Conservation (phyloP, 805 yeast genomes). For the Nakazawaea populi region DNA sequence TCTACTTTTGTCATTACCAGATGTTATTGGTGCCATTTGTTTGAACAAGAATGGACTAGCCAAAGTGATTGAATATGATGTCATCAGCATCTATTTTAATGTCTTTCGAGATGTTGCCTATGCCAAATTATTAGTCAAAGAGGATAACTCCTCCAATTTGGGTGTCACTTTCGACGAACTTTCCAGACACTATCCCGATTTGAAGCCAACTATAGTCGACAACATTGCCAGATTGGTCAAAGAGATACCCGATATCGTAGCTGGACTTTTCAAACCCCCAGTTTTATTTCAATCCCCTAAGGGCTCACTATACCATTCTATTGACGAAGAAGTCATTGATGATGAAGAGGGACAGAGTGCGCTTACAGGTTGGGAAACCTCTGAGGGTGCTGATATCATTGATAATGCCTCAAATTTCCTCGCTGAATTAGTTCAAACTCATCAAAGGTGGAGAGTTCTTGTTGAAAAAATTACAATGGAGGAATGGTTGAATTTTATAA, state of each 20-base stretch:
- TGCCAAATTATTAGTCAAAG: conserved; percentile 48
- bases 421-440: conserved; percentile 46
- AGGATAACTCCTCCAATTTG: conserved; percentile 47
- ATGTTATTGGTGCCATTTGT: conserved; percentile 76
- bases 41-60: conserved; percentile 68
- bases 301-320: conserved; percentile 34
- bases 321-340: conserved; percentile 34
- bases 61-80: conserved; percentile 37
- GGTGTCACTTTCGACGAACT: conserved; percentile 75
- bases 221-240: conserved; percentile 41
- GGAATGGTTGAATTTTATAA: conserved; percentile 42
- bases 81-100: conserved; percentile 39
- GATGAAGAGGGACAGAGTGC: conserved; percentile 34
- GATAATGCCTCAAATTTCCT: conserved; percentile 47
- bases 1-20: conserved; percentile 58
- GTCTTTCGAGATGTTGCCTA: conserved; percentile 42
- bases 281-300: conserved; percentile 36
- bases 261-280: conserved; percentile 30
- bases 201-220: conserved; percentile 52
- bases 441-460: conserved; percentile 39
- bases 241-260: conserved; percentile 33
- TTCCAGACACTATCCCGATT: conserved; percentile 74
- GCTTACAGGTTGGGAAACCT: conserved; percentile 48
- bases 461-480: conserved; percentile 32
- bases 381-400: conserved; percentile 37